Evolutionary conservation across 2,329 filamentous ascomycete genomes (phyloP), one percentile per base, ranked within the genome.

Genomic region (Colletotrichum sp.): DNA sequence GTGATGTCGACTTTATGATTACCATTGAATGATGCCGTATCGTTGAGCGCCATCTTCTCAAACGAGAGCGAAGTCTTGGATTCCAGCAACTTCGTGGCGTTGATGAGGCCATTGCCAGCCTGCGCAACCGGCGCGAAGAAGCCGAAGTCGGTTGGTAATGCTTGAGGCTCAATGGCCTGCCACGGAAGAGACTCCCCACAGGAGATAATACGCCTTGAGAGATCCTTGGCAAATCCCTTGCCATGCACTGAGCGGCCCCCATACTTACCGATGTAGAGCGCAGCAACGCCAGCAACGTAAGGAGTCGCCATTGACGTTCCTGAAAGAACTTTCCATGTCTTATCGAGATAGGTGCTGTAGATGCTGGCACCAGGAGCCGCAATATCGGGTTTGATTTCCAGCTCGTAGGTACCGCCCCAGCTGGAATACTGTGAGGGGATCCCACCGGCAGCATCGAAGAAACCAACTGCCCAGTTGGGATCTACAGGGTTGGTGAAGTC

Each of bases 261-360:
- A 39, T 79, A 77, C 34, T 80, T 80, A 12, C 82, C 78, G 39
- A 85, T 80, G 67, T 84, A 86, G 12, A 86, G 82, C n/a, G 84
- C 84, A 5, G 84, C 84, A 12, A 86, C 81, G 30, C 87, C 87
- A 18, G 87, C 87, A 15, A 88, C 81, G 70, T 87, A 87, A 3
- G 87, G 87, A 18, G 83, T 84, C 7, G 87, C 86, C 88, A 89
- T 89, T 8, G 85, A 87, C 3, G 88, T 90, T 30, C 88, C 88
- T 56, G 83, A 86, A 30, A 87, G 81, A 3, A 89, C 83, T 16
- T 83, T 83, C 48, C 80, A 82, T 5, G 79, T 79, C 39, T 84
- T 79, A 16, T 71, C 64, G 18, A 85, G 85, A 74, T 85, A 88
- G 4, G 87, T 88, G 27, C 86, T 86, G 68, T 87, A 83, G 74